These are phyloP conservation scores for Antrodiella citrinella DNA, from an alignment of 768 basidiomycete genomes.

Conservation along the genomic window DNA sequence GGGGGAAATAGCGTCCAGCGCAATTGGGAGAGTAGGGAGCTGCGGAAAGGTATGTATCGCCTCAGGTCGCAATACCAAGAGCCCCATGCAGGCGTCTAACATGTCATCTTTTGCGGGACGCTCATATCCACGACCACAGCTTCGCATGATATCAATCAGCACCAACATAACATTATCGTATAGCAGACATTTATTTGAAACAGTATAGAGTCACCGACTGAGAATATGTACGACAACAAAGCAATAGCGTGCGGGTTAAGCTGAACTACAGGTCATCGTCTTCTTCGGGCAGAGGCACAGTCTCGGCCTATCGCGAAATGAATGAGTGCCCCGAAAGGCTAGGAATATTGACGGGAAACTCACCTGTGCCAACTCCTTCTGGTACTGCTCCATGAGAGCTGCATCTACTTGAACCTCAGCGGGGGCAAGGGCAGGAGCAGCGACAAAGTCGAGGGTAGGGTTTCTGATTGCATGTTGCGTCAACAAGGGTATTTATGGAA, in stretches of 20 bases:
- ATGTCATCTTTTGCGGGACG: neutral
- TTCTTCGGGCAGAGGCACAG: slow-evolving; percentile 94
- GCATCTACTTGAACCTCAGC: slow-evolving; percentile 86
- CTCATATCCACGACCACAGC: neutral
- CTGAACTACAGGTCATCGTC: slow-evolving; percentile 57
- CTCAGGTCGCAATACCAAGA: neutral
- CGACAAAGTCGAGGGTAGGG: slow-evolving; percentile 85
- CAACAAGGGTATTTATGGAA: neutral
- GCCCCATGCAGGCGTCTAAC: neutral
- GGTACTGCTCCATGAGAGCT: slow-evolving; percentile 71
- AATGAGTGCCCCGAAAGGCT: slow-evolving; percentile 6
- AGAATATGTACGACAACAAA: slow-evolving; percentile 14
- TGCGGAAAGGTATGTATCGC: neutral
- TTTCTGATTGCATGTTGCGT: slow-evolving; percentile 43
- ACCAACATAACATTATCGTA: neutral
- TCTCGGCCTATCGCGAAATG: slow-evolving; percentile 56
- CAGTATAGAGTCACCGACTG: slow-evolving; percentile 15
- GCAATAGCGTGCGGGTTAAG: slow-evolving; percentile 9
- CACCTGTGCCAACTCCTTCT: slow-evolving; percentile 65
- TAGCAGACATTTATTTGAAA: slow-evolving; percentile 11
- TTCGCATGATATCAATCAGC: neutral
- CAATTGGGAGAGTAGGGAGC: neutral
- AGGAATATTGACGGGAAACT: neutral
- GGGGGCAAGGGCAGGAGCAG: slow-evolving; percentile 91
- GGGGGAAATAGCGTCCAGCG: neutral